These are phyloP conservation scores for Aegilops tauschii DNA, from an alignment of 176 grass and related monocot genomes.

Conservation along the genomic window DNA sequence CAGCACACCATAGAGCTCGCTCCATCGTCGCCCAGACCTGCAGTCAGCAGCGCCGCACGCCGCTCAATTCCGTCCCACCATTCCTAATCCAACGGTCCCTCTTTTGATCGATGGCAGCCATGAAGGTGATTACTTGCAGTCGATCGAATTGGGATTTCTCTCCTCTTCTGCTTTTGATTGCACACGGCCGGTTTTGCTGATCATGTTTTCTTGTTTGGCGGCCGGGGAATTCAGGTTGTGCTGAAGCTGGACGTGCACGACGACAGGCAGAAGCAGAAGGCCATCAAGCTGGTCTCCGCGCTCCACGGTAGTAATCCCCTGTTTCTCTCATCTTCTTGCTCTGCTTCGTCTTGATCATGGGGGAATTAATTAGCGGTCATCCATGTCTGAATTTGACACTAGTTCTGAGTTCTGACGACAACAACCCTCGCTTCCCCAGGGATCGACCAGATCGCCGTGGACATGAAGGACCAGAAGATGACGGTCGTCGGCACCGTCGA, in stretches of 20 bases:
- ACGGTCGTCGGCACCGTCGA: slow-evolving; percentile 64
- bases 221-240: slow-evolving; percentile 30
- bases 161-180: background rate
- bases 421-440: slow-evolving; percentile 8
- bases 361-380: background rate
- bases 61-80: background rate
- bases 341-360: background rate
- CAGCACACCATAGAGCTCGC: background rate
- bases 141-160: background rate
- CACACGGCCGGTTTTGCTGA: background rate
- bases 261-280: slow-evolving; percentile 78
- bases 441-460: slow-evolving; percentile 57
- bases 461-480: slow-evolving; percentile 68
- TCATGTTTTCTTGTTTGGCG: background rate
- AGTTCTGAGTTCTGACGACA: background rate
- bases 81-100: background rate
- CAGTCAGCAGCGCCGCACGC: background rate
- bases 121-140: background rate
- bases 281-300: slow-evolving; percentile 53
- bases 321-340: background rate
- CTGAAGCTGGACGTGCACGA: slow-evolving; percentile 83
- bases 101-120: background rate
- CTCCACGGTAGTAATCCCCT: slow-evolving; percentile 34
- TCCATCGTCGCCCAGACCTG: background rate
- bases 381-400: background rate